Conservation (phyloP, 371 early-diverging fungal genomes). For the Synchytrium microbalum region DNA sequence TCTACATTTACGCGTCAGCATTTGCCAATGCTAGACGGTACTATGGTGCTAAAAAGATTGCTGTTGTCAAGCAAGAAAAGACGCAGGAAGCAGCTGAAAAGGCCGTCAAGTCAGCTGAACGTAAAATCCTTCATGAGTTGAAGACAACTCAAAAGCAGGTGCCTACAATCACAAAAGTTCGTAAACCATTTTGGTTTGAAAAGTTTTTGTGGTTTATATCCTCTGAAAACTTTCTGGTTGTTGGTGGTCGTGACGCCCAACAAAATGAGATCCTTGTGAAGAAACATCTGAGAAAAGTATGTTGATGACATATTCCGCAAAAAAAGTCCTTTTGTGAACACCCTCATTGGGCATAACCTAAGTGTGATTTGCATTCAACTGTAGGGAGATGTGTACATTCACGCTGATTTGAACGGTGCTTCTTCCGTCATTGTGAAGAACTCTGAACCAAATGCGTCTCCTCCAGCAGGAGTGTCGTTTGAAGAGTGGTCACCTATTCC, state of each 20-base stretch:
- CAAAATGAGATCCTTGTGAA: conserved; percentile 96
- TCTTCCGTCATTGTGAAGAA: conserved; percentile 92
- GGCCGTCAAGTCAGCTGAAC: conserved; percentile 83
- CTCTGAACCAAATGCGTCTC: conserved; percentile 5
- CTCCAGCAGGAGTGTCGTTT: conserved; percentile 7
- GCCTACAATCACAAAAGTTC: conserved; percentile 69
- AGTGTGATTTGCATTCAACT: conserved; percentile 14
- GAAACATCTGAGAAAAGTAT: conserved; percentile 34
- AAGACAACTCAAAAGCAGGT: conserved; percentile 44
- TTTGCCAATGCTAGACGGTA: conserved; percentile 88
- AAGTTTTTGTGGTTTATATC: conserved; percentile 98
- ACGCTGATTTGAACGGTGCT: conserved; percentile 95
- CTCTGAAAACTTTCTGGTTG: conserved; percentile 87
- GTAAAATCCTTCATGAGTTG: conserved; percentile 75
- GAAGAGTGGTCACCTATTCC: conserved; percentile 54
- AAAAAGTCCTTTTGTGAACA: neutral
- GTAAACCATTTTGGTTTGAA: conserved; percentile 99
- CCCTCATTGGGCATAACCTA: conserved; percentile 1
- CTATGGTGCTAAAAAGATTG: conserved; percentile 75
- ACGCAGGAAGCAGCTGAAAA: conserved; percentile 74
- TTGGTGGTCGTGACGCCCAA: conserved; percentile 94
- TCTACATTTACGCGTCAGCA: conserved; percentile 79
- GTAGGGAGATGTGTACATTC: conserved; percentile 85
- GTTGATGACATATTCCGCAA: conserved; percentile 31
- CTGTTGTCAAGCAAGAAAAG: conserved; percentile 81